Conservation (phyloP, 768 basidiomycete genomes). For the Pisolithus microcarpus region DNA sequence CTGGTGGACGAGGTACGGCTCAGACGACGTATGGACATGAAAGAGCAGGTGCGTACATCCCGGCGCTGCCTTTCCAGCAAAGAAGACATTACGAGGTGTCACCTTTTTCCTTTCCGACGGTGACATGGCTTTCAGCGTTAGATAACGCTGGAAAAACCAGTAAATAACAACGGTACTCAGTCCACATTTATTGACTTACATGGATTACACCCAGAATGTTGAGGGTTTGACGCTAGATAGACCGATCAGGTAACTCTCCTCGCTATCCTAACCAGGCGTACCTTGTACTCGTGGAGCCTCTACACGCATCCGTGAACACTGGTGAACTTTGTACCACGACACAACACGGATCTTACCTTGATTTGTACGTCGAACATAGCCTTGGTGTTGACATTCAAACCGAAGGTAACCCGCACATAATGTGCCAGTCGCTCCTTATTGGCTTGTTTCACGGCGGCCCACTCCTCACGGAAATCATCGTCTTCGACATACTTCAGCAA, state of each 20-base stretch:
- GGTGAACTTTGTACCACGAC: not conserved
- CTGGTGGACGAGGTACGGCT: slow-evolving; percentile 26
- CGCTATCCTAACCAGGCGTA: slow-evolving; percentile 12
- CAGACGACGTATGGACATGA: slow-evolving; percentile 5
- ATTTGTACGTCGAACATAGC: slow-evolving; percentile 92
- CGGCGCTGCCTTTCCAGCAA: slow-evolving; percentile 96
- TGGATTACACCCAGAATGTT: slow-evolving; percentile 90
- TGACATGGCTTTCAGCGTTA: slow-evolving; percentile 70
- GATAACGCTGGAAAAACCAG: slow-evolving; percentile 55
- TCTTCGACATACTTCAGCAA: slow-evolving; percentile 69
- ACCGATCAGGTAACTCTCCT: not conserved
- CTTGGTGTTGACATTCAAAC: slow-evolving; percentile 61
- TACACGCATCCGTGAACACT: slow-evolving; percentile 23
- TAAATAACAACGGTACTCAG: not conserved
- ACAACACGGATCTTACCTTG: slow-evolving; percentile 40
- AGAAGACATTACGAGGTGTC: slow-evolving; percentile 86
- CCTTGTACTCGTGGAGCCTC: slow-evolving; percentile 92
- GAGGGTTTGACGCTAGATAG: slow-evolving; percentile 73
- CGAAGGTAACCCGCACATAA: slow-evolving; percentile 66
- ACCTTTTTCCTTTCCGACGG: slow-evolving; percentile 76
- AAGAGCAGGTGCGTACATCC: slow-evolving; percentile 49
- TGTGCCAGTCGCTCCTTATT: slow-evolving; percentile 89
- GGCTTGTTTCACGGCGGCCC: slow-evolving; percentile 77
- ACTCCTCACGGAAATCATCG: slow-evolving; percentile 66
- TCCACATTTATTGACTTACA: slow-evolving; percentile 35